Percentiles rank a stretch among this genome's conserved stretches.
Evolutionary conservation across 1,284 basidiomycete species (phyloP).

Genomic region (Ustilago loliicola): DNA sequence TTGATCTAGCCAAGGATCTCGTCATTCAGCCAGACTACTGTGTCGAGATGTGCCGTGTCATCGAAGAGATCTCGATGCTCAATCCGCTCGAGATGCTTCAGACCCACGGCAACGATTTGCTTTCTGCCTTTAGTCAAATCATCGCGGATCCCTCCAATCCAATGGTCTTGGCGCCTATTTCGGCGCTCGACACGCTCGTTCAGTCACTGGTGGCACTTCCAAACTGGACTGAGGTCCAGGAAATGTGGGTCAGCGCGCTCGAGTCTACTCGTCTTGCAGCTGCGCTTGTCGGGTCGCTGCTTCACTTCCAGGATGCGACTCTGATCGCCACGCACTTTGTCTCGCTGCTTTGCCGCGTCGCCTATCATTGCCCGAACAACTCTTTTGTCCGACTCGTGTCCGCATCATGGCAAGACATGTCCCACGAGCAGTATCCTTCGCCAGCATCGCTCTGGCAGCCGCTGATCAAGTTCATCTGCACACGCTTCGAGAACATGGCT

Average conservation of each 20-base stretch:
- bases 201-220: constrained; percentile 51
- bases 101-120: constrained; percentile 52
- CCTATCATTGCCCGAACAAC: constrained; percentile 39
- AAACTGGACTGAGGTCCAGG: constrained; percentile 44
- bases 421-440: constrained; percentile 21
- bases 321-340: constrained; percentile 60
- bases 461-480: constrained; percentile 45
- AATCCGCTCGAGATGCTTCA: constrained; percentile 58
- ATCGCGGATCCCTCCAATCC: constrained; percentile 61
- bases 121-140: constrained; percentile 52
- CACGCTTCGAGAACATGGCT: constrained; percentile 63
- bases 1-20: constrained; percentile 52
- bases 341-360: constrained; percentile 59
- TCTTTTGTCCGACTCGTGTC: constrained; percentile 56
- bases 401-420: constrained; percentile 33
- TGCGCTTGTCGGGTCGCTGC: constrained; percentile 54
- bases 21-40: constrained; percentile 64
- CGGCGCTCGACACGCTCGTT: constrained; percentile 57
- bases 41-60: constrained; percentile 62
- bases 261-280: constrained; percentile 52
- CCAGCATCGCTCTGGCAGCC: constrained; percentile 36
- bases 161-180: constrained; percentile 59
- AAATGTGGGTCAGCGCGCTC: constrained; percentile 45
- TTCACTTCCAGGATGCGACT: constrained; percentile 59
- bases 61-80: constrained; percentile 63